Evolutionary conservation across 345 rosid species (phyloP).

Genomic region (Carallia pectinifolia): DNA sequence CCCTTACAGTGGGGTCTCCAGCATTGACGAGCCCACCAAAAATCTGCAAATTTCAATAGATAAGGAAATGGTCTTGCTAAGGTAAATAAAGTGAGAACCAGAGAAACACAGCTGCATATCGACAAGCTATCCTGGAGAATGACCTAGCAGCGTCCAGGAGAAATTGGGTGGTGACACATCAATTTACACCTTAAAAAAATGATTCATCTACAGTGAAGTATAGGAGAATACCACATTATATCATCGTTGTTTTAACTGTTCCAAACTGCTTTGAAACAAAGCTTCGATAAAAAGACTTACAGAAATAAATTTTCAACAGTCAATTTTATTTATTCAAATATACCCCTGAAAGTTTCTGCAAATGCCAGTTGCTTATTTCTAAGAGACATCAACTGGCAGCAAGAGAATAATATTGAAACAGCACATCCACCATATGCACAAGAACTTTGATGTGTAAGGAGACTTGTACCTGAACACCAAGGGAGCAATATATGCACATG

Average conservation of each 20-base stretch:
- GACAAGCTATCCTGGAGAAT: not conserved
- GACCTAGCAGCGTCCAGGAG: no score
- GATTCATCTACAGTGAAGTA: no score
- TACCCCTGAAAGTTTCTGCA: no score
- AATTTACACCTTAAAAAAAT: no score
- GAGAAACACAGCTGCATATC: not conserved
- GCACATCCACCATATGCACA: not conserved
- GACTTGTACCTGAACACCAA: constrained; percentile 78
- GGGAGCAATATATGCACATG: constrained; percentile 84
- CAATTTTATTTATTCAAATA: no score
- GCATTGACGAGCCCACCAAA: constrained; percentile 94
- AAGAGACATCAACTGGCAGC: not conserved
- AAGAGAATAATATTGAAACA: not conserved
- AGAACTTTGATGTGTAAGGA: not conserved
- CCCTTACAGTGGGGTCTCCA: constrained; percentile 62
- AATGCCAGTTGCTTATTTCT: no score
- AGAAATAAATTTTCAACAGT: no score
- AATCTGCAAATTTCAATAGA: constrained; percentile 38
- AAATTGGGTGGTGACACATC: no score
- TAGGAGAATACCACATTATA: no score
- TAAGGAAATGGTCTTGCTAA: constrained; percentile 2
- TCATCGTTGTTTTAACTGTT: no score
- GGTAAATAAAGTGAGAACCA: not conserved
- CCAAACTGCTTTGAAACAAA: no score
- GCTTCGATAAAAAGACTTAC: no score